A percentile compares a stretch with the other conserved stretches of the same genome.
These are phyloP conservation scores for Rubia tinctorum DNA, from an alignment of 305 asterid species.

Conservation along the genomic window DNA sequence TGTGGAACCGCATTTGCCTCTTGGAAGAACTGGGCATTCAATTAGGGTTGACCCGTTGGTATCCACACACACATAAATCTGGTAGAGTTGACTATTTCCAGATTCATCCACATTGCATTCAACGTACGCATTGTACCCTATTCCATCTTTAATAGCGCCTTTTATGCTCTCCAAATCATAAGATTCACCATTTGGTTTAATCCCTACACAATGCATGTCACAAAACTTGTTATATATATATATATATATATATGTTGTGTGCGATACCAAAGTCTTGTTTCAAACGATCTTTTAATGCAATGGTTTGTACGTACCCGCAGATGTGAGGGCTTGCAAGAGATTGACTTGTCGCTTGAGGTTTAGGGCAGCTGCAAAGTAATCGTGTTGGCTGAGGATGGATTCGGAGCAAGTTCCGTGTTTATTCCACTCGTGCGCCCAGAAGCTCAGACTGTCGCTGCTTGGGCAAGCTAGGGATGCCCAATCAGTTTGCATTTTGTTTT, in stretches of 20 bases:
- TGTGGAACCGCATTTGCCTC: constrained; percentile 24
- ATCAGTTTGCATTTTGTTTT: constrained; percentile 23
- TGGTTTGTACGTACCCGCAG: constrained; percentile 18
- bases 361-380: constrained; percentile 35
- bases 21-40: constrained; percentile 31
- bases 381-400: constrained; percentile 33
- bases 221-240: not conserved
- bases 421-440: constrained; percentile 49
- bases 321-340: constrained; percentile 32
- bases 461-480: constrained; percentile 47
- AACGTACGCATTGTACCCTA: constrained; percentile 20
- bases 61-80: constrained; percentile 35
- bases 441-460: constrained; percentile 12
- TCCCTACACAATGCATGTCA: constrained; percentile 6
- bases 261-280: not conserved
- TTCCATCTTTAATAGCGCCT: constrained; percentile 25
- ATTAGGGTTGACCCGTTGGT: constrained; percentile 26
- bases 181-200: constrained; percentile 16
- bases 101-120: constrained; percentile 38
- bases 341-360: constrained; percentile 32
- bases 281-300: not conserved
- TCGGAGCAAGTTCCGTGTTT: constrained; percentile 54
- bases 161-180: constrained; percentile 14
- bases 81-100: constrained; percentile 33
- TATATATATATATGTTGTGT: not conserved